phyloP scores from a whole-genome alignment of 1,284 basidiomycete species.

The Thelephora terrestris region DNA sequence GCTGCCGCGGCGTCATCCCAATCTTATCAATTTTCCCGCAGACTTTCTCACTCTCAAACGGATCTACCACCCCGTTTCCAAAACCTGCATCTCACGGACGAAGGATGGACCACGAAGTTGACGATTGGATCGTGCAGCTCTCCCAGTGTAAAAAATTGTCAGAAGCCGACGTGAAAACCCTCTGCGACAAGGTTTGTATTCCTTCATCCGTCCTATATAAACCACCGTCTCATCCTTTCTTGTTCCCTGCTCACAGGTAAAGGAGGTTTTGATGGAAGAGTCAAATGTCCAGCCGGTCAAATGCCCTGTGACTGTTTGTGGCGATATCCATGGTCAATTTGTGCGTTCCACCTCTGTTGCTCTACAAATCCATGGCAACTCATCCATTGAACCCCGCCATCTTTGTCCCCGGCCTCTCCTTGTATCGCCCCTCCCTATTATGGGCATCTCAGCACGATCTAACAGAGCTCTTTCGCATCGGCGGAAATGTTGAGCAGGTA shows the following conservation, averaged over 20 bases:
- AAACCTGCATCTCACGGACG: slow-evolving; percentile 13
- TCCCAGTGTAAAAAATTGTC: slow-evolving; percentile 96
- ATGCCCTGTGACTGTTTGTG: slow-evolving; percentile 96
- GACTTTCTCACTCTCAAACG: too few relatives aligned
- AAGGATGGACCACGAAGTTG: slow-evolving; percentile 72
- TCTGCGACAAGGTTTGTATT: slow-evolving; percentile 91
- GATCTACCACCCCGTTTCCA: neutral
- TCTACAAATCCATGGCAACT: slow-evolving; percentile 13
- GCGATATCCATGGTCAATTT: slow-evolving; percentile 99
- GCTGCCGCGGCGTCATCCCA: too few relatives aligned
- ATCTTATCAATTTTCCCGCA: too few relatives aligned
- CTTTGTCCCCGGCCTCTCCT: slow-evolving; percentile 5
- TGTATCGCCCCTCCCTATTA: slow-evolving; percentile 3
- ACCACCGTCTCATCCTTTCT: slow-evolving; percentile 2
- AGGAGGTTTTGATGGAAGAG: slow-evolving; percentile 96
- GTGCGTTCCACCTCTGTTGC: slow-evolving; percentile 47
- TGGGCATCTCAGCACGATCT: slow-evolving; percentile 78
- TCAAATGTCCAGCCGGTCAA: slow-evolving; percentile 96
- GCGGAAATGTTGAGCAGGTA: too few relatives aligned
- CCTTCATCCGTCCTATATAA: slow-evolving; percentile 10
- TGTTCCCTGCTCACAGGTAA: slow-evolving; percentile 48
- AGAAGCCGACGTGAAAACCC: slow-evolving; percentile 92
- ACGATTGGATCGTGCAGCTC: slow-evolving; percentile 94
- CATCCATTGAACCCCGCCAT: slow-evolving; percentile 9
- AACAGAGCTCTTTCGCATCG: slow-evolving; percentile 97